phyloP scores from a whole-genome alignment of 2,329 filamentous ascomycete genomes.

The Ceratocystis harringtonii region DNA sequence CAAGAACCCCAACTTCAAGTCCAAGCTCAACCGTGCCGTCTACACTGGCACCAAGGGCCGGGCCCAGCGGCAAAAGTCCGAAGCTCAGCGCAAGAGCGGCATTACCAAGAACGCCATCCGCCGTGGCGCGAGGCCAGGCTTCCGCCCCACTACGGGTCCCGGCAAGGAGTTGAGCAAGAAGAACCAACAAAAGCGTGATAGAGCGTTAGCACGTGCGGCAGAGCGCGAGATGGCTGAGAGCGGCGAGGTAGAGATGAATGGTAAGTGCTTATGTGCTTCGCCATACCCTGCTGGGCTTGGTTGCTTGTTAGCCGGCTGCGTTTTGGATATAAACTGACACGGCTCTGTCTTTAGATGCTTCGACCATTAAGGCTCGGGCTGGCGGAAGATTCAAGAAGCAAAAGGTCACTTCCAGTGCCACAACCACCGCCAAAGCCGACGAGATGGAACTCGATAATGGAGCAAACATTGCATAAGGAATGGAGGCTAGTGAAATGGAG shows the following conservation, averaged over 20 bases:
- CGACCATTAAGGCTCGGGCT: background rate
- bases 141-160: slow-evolving; percentile 42
- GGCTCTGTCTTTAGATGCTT: background rate
- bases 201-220: slow-evolving; percentile 37
- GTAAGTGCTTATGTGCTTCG: slow-evolving; percentile 21
- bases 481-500: background rate
- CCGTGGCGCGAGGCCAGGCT: slow-evolving; percentile 37
- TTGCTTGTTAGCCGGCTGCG: background rate
- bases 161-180: slow-evolving; percentile 37
- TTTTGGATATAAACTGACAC: no score
- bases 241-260: slow-evolving; percentile 36
- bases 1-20: slow-evolving; percentile 43
- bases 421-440: background rate
- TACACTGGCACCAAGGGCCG: slow-evolving; percentile 32
- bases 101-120: slow-evolving; percentile 30
- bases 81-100: slow-evolving; percentile 27
- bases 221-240: slow-evolving; percentile 37
- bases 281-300: background rate
- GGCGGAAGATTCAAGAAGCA: slow-evolving; percentile 2
- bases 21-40: slow-evolving; percentile 35
- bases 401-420: background rate
- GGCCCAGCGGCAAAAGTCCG: slow-evolving; percentile 31
- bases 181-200: slow-evolving; percentile 41
- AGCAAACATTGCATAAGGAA: background rate
- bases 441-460: slow-evolving; percentile 5